Evolutionary conservation across 768 basidiomycete species (phyloP).

Genomic region (Lactarius akahatsu): DNA sequence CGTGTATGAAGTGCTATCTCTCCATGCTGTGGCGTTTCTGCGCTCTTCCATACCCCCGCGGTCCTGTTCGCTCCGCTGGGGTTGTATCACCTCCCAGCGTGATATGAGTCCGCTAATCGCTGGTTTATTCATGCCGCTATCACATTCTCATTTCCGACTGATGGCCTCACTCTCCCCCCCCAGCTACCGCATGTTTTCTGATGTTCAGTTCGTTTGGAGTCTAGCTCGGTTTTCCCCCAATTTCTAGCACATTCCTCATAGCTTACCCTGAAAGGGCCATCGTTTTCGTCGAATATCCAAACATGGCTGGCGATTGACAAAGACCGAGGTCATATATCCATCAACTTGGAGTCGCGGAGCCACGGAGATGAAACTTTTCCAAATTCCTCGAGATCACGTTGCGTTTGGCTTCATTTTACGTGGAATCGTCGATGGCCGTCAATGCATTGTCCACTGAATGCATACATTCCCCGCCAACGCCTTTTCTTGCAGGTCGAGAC

Average conservation of each 20-base stretch:
- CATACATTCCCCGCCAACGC: background rate
- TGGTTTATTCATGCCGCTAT: slow-evolving; percentile 1
- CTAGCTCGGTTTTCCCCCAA: background rate
- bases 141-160: slow-evolving; percentile 18
- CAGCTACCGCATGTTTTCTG: slow-evolving; percentile 7
- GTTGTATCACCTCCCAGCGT: background rate
- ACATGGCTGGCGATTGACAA: background rate
- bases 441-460: background rate
- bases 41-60: background rate
- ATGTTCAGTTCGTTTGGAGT: background rate
- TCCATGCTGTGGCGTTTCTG: background rate
- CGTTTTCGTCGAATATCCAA: slow-evolving; percentile 3
- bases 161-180: background rate
- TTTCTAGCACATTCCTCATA: background rate
- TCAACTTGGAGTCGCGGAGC: slow-evolving; percentile 12
- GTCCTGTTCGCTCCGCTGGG: background rate
- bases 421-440: background rate
- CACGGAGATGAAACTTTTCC: slow-evolving; percentile 23
- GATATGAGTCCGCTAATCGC: background rate
- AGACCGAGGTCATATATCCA: background rate
- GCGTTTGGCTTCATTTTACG: background rate
- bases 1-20: slow-evolving; percentile 1
- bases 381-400: slow-evolving; percentile 2
- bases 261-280: background rate
- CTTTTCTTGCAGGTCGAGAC: slow-evolving; percentile 6